phyloP scores from a whole-genome alignment of 1,139 yeast species.

The Debaryomyces sp. region DNA sequence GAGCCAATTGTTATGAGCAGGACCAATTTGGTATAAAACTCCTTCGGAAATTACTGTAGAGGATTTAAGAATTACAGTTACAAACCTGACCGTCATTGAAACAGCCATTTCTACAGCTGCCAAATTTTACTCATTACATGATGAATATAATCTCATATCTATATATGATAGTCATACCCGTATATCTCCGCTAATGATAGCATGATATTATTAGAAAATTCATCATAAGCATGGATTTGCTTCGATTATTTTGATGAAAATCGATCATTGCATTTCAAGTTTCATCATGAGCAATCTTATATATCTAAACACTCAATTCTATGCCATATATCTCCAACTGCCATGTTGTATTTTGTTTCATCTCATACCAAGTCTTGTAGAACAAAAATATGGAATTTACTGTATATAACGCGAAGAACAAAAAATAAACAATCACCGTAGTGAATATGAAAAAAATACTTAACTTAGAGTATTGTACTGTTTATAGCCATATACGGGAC shows the following conservation, averaged over 20 bases:
- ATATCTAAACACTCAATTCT: not conserved
- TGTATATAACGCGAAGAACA: slow-evolving; percentile 3
- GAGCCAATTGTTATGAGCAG: no score
- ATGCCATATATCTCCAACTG: not conserved
- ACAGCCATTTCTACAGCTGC: no score
- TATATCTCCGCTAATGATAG: not conserved
- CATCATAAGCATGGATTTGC: not conserved
- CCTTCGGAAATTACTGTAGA: no score
- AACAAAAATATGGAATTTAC: not conserved
- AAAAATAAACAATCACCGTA: slow-evolving; percentile 1
- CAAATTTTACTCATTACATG: no score
- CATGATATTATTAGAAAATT: not conserved
- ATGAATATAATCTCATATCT: no score
- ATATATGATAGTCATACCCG: not conserved
- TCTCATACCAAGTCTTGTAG: not conserved
- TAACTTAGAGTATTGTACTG: not conserved
- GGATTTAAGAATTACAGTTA: no score
- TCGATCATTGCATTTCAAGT: not conserved
- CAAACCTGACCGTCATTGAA: no score
- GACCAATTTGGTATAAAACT: no score
- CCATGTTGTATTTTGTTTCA: not conserved
- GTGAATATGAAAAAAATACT: not conserved
- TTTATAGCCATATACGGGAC: not conserved
- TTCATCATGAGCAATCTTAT: not conserved
- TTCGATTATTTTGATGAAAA: not conserved